A percentile compares a stretch with the other conserved stretches of the same genome.
These are phyloP conservation scores for Murraya koenigii DNA, from an alignment of 345 rosid species.

Conservation along the genomic window DNA sequence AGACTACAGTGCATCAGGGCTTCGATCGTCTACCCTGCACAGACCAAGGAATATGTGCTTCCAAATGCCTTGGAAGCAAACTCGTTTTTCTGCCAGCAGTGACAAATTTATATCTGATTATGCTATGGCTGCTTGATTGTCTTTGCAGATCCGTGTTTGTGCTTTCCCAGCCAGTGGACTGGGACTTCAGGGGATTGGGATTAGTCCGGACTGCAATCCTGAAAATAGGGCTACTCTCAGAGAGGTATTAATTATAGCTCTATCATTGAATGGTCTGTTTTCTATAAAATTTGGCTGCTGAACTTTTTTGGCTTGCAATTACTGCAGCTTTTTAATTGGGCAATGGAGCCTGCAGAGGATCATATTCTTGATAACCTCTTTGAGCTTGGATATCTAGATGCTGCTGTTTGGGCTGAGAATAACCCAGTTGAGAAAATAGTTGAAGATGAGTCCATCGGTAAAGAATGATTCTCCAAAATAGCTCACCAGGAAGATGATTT, in stretches of 20 bases:
- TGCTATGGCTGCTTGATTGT: background rate
- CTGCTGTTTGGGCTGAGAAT: slow-evolving; percentile 69
- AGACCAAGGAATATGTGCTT: background rate
- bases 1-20: background rate
- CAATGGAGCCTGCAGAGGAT: slow-evolving; percentile 89
- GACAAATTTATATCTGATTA: background rate
- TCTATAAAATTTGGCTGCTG: background rate
- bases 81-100: background rate
- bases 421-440: slow-evolving; percentile 62
- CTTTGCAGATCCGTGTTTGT: slow-evolving; percentile 72
- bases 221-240: slow-evolving; percentile 58
- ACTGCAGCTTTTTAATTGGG: slow-evolving; percentile 83
- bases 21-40: background rate
- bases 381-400: slow-evolving; percentile 77
- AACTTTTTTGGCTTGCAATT: slow-evolving; percentile 3
- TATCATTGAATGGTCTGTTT: background rate
- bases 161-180: slow-evolving; percentile 69
- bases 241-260: slow-evolving; percentile 47
- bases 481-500: background rate
- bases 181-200: slow-evolving; percentile 73
- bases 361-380: slow-evolving; percentile 65
- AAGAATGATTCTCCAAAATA: slow-evolving; percentile 24
- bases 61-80: background rate
- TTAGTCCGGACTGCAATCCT: slow-evolving; percentile 92
- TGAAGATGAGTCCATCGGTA: slow-evolving; percentile 25